These are phyloP conservation scores for Pseudoscleropodium purum DNA, from an alignment of 225 moss, liverwort and hornwort species.

Conservation along the genomic window DNA sequence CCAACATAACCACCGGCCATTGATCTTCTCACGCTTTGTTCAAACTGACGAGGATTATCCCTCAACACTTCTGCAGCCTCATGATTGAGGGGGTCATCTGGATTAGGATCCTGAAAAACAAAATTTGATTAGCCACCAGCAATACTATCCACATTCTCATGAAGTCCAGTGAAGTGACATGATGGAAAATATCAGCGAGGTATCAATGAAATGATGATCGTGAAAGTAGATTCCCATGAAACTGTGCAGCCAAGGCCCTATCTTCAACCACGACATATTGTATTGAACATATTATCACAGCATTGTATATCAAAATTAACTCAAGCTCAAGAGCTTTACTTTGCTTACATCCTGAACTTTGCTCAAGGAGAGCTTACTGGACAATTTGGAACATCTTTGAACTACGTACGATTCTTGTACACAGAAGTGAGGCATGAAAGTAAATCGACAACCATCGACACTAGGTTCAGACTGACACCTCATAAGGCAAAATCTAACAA, in stretches of 20 bases:
- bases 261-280: background rate
- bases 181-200: background rate
- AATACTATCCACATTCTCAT: background rate
- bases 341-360: background rate
- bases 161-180: background rate
- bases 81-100: conserved; percentile 97
- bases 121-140: background rate
- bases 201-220: background rate
- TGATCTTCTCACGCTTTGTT: conserved; percentile 85
- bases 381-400: background rate
- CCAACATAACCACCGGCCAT: conserved; percentile 92
- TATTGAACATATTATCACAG: background rate
- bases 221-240: background rate
- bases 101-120: conserved; percentile 78
- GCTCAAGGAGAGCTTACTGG: background rate
- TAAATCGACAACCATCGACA: background rate
- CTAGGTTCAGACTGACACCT: background rate
- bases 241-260: background rate
- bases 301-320: background rate
- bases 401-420: background rate
- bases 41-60: conserved; percentile 93
- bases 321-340: background rate
- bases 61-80: conserved; percentile 95
- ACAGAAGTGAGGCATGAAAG: background rate
- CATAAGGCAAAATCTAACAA: background rate